phyloP scores from a whole-genome alignment of 176 grass and related monocot genomes.

The Melocanna baccifera region DNA sequence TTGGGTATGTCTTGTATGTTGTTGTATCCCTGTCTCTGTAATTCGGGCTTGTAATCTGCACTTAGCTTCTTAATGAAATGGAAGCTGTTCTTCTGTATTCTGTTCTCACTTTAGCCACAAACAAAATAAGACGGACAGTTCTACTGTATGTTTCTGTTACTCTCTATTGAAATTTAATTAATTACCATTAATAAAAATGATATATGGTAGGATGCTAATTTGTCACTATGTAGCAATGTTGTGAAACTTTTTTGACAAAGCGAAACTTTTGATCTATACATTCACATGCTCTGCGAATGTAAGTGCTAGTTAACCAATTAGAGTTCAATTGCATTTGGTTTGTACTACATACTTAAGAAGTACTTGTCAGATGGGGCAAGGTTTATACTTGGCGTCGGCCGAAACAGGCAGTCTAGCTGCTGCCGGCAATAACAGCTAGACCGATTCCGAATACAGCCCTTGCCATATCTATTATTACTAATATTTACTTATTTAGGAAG shows the following conservation, averaged over 20 bases:
- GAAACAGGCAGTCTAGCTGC: no score
- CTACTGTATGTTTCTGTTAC: not conserved
- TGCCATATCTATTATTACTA: no score
- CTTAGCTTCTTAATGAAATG: not conserved
- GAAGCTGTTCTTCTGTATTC: not conserved
- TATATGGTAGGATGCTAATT: not conserved
- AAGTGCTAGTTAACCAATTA: not conserved
- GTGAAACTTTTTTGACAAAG: not conserved
- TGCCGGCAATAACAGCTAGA: no score
- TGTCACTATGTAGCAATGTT: not conserved
- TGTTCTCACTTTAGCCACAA: not conserved
- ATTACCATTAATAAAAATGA: not conserved
- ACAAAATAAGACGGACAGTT: not conserved
- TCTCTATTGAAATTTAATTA: not conserved
- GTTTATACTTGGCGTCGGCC: no score
- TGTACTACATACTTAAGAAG: not conserved
- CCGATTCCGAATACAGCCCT: no score
- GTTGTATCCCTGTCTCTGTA: not conserved
- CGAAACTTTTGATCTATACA: not conserved
- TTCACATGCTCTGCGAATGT: not conserved
- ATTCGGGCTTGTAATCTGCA: not conserved
- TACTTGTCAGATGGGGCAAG: no score
- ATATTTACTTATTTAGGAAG: no score
- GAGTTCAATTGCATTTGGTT: not conserved
- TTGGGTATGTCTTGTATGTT: not conserved